Percentiles rank a stretch among this genome's conserved stretches.
Conservation (phyloP, 441 rosid species). For the Populus hybrid region DNA sequence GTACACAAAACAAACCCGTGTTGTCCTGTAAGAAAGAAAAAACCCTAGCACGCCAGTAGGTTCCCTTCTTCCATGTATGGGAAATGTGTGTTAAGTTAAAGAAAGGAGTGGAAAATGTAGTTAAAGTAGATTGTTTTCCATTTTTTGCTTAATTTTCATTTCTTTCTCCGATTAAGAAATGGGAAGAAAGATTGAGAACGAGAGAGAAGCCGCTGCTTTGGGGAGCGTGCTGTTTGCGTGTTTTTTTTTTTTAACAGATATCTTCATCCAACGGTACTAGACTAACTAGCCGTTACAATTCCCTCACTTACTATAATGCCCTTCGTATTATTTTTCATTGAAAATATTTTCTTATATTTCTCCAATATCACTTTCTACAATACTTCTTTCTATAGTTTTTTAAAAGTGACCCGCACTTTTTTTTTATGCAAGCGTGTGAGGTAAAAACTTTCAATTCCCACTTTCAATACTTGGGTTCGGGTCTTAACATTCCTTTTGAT, state of each 20-base stretch:
- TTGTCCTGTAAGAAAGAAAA: no score
- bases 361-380: not conserved
- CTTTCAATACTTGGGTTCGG: no score
- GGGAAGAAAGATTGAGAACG: not conserved
- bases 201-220: not conserved
- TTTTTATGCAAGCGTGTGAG: no score
- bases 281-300: conserved; percentile 24
- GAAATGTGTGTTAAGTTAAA: not conserved
- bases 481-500: no score
- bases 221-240: conserved; percentile 13
- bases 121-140: not conserved
- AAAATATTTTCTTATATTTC: not conserved
- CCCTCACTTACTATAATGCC: not conserved
- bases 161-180: no score
- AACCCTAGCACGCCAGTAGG: not conserved
- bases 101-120: not conserved
- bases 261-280: conserved; percentile 2
- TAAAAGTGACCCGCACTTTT: no score
- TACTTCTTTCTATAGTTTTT: no score
- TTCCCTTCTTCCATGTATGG: not conserved
- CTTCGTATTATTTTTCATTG: not conserved
- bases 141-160: no score
- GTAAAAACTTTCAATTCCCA: no score
- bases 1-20: not conserved
- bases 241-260: not conserved